Evolutionary conservation across 345 rosid genomes (phyloP).

Genomic region (sweet orange (Citrus sinensis)): DVS_A1.0 CM039162.1:182501-183000

Average conservation of each 20-base stretch:
- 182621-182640: too few relatives aligned
- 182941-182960: too few relatives aligned
- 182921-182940: not conserved
- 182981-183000: too few relatives aligned
- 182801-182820: not conserved
- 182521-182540: too few relatives aligned
- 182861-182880: not conserved
- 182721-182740: not conserved
- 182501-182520: too few relatives aligned
- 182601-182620: too few relatives aligned
- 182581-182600: too few relatives aligned
- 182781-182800: not conserved
- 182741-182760: not conserved
- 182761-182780: not conserved
- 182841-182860: too few relatives aligned
- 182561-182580: too few relatives aligned
- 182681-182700: not conserved
- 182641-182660: too few relatives aligned
- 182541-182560: too few relatives aligned
- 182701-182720: not conserved
- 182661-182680: not conserved
- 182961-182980: too few relatives aligned
- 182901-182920: not conserved
- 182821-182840: not conserved
- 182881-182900: not conserved